Conservation (phyloP, 2,329 filamentous ascomycete genomes). For the Beauveria varroae region DNA sequence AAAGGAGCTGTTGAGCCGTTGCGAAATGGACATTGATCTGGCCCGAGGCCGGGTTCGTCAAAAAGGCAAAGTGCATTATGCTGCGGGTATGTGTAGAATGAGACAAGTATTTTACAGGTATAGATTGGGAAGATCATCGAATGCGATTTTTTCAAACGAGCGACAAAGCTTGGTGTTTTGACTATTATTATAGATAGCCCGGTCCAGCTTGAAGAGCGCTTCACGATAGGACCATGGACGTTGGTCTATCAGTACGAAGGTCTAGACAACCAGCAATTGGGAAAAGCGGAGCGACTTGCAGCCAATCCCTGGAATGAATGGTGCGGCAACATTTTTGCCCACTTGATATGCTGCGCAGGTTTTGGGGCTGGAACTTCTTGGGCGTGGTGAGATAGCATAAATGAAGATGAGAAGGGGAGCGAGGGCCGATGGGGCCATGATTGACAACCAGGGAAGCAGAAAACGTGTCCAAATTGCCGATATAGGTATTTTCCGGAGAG, state of each 20-base stretch:
- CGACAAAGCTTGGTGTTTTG: not conserved
- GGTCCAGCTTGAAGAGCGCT: not conserved
- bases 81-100: not conserved
- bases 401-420: not conserved
- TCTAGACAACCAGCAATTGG: not conserved
- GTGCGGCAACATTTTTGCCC: not conserved
- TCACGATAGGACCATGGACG: not conserved
- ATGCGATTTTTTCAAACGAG: not conserved
- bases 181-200: not conserved
- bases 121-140: no score
- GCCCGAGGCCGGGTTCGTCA: conserved; percentile 2
- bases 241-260: not conserved
- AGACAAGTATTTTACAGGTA: not conserved
- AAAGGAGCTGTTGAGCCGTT: not conserved
- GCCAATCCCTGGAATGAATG: not conserved
- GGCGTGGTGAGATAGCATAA: not conserved
- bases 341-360: not conserved
- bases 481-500: not conserved
- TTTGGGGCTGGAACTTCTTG: not conserved
- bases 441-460: not conserved
- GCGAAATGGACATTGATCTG: not conserved
- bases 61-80: not conserved
- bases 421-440: not conserved
- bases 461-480: not conserved
- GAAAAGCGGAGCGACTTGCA: not conserved